A percentile compares a stretch with the other conserved stretches of the same genome.
Conservation (phyloP, 495 filamentous ascomycete species). For the Polyplosphaeria fusca region DNA sequence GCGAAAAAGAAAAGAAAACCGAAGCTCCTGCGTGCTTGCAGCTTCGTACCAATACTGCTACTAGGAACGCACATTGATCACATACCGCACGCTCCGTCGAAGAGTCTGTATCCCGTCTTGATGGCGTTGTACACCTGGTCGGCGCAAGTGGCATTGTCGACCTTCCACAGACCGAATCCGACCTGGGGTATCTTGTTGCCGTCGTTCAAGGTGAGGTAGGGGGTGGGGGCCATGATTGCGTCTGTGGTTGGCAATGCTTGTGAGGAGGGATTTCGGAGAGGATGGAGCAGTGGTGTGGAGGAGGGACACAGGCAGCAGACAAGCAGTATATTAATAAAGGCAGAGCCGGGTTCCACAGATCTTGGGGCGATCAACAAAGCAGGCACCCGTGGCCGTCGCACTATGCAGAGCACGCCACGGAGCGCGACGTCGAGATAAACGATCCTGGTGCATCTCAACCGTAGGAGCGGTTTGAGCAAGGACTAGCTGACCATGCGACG, state of each 20-base stretch:
- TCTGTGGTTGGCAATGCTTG: background rate
- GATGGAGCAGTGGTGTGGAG: background rate
- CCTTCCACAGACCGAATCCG: constrained; percentile 38
- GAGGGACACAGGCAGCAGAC: background rate
- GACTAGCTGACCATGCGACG: background rate
- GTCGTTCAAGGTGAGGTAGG: constrained; percentile 29
- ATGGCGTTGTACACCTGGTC: constrained; percentile 36
- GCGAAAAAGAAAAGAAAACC: too few species aligned
- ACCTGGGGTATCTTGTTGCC: constrained; percentile 39
- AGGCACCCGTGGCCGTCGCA: constrained; percentile 13
- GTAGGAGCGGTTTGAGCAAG: constrained; percentile 5
- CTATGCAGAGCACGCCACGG: constrained; percentile 1
- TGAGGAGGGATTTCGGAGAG: background rate
- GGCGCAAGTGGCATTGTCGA: constrained; percentile 27
- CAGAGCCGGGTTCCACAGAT: constrained; percentile 11
- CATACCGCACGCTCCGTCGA: constrained; percentile 36
- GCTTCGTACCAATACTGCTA: too few species aligned
- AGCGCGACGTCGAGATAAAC: constrained; percentile 17
- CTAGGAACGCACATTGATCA: too few species aligned
- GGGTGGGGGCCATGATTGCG: constrained; percentile 7
- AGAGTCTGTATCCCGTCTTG: constrained; percentile 32
- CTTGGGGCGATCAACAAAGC: constrained; percentile 12
- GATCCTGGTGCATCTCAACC: constrained; percentile 18
- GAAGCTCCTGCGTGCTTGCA: too few species aligned
- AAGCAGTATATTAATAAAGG: constrained; percentile 12